Conservation (phyloP, 495 filamentous ascomycete genomes). For the Daldinia decipiens region DNA sequence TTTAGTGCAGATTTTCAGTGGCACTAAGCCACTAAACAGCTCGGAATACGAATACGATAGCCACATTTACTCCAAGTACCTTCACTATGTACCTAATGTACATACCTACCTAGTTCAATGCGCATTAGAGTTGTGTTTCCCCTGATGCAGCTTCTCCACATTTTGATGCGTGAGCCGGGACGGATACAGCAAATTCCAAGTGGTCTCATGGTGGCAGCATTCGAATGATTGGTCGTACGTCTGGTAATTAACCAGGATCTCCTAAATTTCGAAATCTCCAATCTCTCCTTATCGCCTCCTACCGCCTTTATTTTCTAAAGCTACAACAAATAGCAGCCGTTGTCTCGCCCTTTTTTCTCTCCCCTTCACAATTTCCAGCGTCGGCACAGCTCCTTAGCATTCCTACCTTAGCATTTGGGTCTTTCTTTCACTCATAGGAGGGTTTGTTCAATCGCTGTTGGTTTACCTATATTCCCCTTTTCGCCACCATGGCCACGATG, state of each 20-base stretch:
- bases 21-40: constrained; percentile 21
- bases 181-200: constrained; percentile 47
- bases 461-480: constrained; percentile 5
- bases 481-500: constrained; percentile 54
- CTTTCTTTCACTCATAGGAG: constrained; percentile 22
- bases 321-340: constrained; percentile 38
- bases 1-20: not conserved
- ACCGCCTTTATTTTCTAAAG: constrained; percentile 33
- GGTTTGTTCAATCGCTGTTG: constrained; percentile 14
- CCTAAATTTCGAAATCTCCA: constrained; percentile 34
- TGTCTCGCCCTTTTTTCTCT: constrained; percentile 22
- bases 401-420: constrained; percentile 2
- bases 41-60: constrained; percentile 43
- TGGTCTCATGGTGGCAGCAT: constrained; percentile 51
- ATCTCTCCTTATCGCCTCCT: constrained; percentile 46
- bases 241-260: constrained; percentile 15
- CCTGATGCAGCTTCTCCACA: constrained; percentile 29
- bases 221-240: constrained; percentile 46
- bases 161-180: constrained; percentile 8
- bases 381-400: constrained; percentile 28
- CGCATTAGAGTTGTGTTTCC: constrained; percentile 9
- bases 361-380: constrained; percentile 10
- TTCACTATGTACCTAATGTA: no score
- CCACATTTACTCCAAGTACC: constrained; percentile 6
- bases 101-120: not conserved